phyloP scores from a whole-genome alignment of 192 early-diverging fungal genomes.

The Linnemannia zychae region DNA sequence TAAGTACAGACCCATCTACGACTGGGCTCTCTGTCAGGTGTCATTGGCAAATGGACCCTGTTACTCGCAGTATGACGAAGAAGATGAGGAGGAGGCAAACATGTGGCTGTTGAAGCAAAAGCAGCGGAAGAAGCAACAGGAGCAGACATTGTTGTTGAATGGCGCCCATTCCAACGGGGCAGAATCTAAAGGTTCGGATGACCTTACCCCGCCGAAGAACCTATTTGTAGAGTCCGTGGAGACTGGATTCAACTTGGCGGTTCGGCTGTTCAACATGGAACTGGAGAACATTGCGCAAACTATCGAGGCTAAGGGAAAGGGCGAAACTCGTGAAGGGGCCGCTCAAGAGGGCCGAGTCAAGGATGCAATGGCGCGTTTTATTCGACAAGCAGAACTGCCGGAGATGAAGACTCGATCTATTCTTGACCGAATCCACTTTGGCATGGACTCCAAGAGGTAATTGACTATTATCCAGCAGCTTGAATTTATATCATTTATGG shows the following conservation, averaged over 20 bases:
- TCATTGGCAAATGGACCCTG: conserved; percentile 23
- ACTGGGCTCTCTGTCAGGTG: conserved; percentile 19
- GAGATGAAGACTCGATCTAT: conserved; percentile 27
- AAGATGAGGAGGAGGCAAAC: conserved; percentile 24
- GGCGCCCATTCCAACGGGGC: neutral
- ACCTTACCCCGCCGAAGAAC: neutral
- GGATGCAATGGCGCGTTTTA: conserved; percentile 37
- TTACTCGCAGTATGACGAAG: conserved; percentile 36
- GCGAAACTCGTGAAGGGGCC: conserved; percentile 34
- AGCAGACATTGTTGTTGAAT: conserved; percentile 5
- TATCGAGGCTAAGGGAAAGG: conserved; percentile 30
- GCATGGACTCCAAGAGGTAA: conserved; percentile 37
- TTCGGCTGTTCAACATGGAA: conserved; percentile 26
- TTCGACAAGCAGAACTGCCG: conserved; percentile 23
- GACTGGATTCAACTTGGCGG: conserved; percentile 30
- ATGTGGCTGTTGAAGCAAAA: neutral
- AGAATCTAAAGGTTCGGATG: neutral
- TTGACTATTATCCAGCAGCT: neutral
- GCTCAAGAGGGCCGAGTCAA: conserved; percentile 32
- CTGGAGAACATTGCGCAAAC: conserved; percentile 32
- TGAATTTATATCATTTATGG: neutral
- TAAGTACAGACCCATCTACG: conserved; percentile 23
- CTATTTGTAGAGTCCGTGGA: conserved; percentile 29
- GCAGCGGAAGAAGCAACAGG: conserved; percentile 11
- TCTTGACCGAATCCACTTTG: conserved; percentile 30